A percentile compares a stretch with the other conserved stretches of the same genome.
Evolutionary conservation across 345 rosid genomes (phyloP).

Genomic region (Eucalyptus leucophloia): DNA sequence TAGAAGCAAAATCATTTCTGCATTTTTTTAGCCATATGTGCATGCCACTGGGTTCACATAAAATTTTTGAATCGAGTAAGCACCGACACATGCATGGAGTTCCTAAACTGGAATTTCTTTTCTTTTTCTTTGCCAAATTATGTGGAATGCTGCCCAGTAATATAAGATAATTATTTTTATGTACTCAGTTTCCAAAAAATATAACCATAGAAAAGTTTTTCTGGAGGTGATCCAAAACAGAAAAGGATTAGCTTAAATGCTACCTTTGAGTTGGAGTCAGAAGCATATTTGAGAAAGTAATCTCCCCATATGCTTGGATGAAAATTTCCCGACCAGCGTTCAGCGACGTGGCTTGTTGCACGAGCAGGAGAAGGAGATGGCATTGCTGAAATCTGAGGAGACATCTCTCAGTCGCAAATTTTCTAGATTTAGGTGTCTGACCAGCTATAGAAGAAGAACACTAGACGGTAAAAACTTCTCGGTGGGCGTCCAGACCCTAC

Average conservation of each 20-base stretch:
- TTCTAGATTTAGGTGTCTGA: neutral
- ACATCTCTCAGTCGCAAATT: neutral
- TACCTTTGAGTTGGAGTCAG: neutral
- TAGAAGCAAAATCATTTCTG: neutral
- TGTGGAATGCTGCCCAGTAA: neutral
- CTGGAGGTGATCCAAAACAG: neutral
- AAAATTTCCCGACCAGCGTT: neutral
- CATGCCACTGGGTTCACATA: neutral
- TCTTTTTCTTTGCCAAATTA: neutral
- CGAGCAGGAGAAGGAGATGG: neutral
- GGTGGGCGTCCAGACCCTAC: neutral
- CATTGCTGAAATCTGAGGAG: neutral
- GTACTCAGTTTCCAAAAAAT: too few species aligned
- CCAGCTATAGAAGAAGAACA: neutral
- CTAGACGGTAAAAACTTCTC: neutral
- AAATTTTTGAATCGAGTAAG: neutral
- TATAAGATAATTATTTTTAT: neutral
- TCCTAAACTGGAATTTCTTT: neutral
- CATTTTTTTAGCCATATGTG: neutral
- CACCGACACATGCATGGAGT: neutral
- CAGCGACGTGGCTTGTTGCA: too few species aligned
- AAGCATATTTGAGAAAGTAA: neutral
- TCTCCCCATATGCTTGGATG: neutral
- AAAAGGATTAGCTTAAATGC: neutral
- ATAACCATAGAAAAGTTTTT: neutral